phyloP scores from a whole-genome alignment of 1,284 basidiomycete species.

The Rhodotorula sp. region DNA sequence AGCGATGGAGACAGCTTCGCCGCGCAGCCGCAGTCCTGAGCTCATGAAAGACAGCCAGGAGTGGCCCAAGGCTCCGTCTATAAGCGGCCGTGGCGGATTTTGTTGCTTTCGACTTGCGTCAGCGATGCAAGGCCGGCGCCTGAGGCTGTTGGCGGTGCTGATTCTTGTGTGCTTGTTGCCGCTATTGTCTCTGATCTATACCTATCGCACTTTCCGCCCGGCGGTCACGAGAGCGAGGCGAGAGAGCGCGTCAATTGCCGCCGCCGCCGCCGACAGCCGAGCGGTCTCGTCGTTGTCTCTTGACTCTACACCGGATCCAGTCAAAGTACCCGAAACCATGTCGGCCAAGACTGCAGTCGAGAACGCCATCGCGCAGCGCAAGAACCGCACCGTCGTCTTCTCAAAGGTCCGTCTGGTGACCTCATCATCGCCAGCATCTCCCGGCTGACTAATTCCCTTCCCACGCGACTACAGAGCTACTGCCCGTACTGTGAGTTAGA shows the following conservation, averaged over 20 bases:
- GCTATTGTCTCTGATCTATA: constrained; percentile 2
- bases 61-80: too few relatives aligned
- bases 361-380: constrained; percentile 46
- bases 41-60: too few relatives aligned
- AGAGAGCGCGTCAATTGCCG: neutral
- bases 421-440: neutral
- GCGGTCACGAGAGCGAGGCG: neutral
- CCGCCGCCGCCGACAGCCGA: neutral
- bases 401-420: constrained; percentile 42
- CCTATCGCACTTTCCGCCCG: neutral
- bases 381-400: constrained; percentile 48
- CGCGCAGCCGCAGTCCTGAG: too few relatives aligned
- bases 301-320: neutral
- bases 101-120: neutral
- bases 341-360: constrained; percentile 48
- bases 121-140: neutral
- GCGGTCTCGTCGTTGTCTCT: too few relatives aligned
- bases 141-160: constrained; percentile 2
- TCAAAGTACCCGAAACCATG: constrained; percentile 43
- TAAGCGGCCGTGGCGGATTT: too few relatives aligned
- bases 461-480: constrained; percentile 14
- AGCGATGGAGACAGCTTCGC: too few relatives aligned
- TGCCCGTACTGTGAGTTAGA: constrained; percentile 23
- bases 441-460: neutral
- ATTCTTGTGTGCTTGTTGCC: constrained; percentile 5